phyloP scores from a whole-genome alignment of 179 eudicot genomes.

The Beta corolliflora region DNA sequence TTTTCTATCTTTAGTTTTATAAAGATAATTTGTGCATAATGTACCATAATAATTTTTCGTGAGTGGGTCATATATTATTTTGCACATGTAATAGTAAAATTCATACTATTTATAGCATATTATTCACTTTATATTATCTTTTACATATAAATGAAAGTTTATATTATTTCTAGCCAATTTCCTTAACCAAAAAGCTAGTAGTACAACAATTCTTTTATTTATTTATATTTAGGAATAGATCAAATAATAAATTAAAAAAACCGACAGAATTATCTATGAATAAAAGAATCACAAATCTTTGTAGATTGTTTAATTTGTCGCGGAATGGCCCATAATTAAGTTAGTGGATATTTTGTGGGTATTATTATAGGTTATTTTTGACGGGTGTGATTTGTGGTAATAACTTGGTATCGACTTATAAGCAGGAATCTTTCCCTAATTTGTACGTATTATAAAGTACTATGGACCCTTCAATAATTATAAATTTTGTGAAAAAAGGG shows the following conservation, averaged over 20 bases:
- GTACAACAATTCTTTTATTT: too few relatives aligned
- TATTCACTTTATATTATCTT: too few relatives aligned
- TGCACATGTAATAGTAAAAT: too few relatives aligned
- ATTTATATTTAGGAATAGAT: background rate
- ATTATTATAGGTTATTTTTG: background rate
- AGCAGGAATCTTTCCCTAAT: conserved; percentile 1
- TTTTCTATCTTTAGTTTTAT: too few relatives aligned
- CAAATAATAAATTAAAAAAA: background rate
- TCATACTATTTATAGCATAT: too few relatives aligned
- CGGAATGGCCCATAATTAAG: conserved; percentile 22
- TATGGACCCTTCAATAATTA: background rate
- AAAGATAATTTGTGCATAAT: too few relatives aligned
- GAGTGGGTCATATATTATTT: too few relatives aligned
- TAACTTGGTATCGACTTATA: background rate
- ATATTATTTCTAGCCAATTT: too few relatives aligned
- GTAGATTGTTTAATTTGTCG: conserved; percentile 8
- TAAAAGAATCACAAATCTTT: background rate
- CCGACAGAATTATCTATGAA: conserved; percentile 10
- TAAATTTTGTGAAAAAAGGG: background rate
- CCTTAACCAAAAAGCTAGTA: too few relatives aligned
- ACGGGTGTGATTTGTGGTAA: background rate
- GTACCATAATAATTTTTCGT: too few relatives aligned
- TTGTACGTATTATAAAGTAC: conserved; percentile 1
- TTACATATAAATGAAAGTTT: too few relatives aligned
- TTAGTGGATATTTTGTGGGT: conserved; percentile 5